phyloP scores from a whole-genome alignment of 2,329 filamentous ascomycete species.

The Tetracladium maxilliforme region DNA sequence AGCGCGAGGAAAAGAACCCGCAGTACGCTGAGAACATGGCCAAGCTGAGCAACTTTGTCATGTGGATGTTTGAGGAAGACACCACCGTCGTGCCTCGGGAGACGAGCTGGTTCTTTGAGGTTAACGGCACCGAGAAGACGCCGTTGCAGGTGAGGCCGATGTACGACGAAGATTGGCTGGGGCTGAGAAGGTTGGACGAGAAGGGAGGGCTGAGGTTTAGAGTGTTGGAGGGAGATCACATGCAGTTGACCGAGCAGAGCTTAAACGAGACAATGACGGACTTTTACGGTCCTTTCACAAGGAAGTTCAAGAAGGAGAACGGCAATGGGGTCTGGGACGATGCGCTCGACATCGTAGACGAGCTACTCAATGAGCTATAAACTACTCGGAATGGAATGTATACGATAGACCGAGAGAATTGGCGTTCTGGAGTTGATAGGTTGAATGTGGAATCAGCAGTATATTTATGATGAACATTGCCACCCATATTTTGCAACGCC shows the following conservation, averaged over 20 bases:
- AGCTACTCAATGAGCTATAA: too few relatives aligned
- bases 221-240: constrained; percentile 63
- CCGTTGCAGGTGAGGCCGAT: constrained; percentile 53
- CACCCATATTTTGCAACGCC: too few relatives aligned
- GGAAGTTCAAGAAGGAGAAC: constrained; percentile 16
- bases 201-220: constrained; percentile 67
- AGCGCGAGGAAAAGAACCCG: constrained; percentile 58
- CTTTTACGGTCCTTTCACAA: too few relatives aligned
- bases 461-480: too few relatives aligned
- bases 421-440: too few relatives aligned
- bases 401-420: too few relatives aligned
- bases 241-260: constrained; percentile 56
- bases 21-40: constrained; percentile 60
- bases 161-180: constrained; percentile 90
- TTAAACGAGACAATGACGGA: too few relatives aligned
- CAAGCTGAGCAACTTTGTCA: constrained; percentile 60
- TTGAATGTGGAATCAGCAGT: too few relatives aligned
- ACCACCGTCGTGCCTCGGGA: constrained; percentile 79
- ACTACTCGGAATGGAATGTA: too few relatives aligned
- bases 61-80: constrained; percentile 85
- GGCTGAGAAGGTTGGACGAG: constrained; percentile 63
- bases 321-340: constrained; percentile 15
- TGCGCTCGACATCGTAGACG: too few relatives aligned
- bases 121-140: constrained; percentile 56
- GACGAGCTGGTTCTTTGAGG: constrained; percentile 80